phyloP scores from a whole-genome alignment of 2,329 filamentous ascomycete species.

The Paracamarosporium sp. region DNA sequence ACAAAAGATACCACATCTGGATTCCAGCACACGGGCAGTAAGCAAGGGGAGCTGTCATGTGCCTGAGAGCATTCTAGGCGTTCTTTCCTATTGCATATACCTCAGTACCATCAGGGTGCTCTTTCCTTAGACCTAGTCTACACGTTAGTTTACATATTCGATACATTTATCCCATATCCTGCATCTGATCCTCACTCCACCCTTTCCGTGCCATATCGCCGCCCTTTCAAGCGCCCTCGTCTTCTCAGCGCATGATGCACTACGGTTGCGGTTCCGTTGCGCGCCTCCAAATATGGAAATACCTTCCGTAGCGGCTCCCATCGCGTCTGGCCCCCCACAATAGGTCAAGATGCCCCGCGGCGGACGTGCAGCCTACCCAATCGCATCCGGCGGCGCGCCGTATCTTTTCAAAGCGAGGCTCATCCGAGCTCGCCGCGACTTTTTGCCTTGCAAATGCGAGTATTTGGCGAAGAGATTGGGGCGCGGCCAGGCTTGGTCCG shows the following conservation, averaged over 20 bases:
- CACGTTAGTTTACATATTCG: background rate
- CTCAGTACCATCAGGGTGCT: slow-evolving; percentile 7
- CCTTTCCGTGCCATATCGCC: background rate
- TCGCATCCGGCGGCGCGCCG: background rate
- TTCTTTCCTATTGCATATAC: slow-evolving; percentile 5
- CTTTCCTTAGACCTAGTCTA: slow-evolving; percentile 2
- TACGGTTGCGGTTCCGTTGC: slow-evolving; percentile 9
- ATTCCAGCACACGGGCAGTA: background rate
- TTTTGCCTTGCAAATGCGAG: slow-evolving; percentile 35
- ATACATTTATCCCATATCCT: background rate
- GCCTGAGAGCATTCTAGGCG: slow-evolving; percentile 1
- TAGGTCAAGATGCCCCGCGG: slow-evolving; percentile 11
- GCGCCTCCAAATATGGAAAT: slow-evolving; percentile 14
- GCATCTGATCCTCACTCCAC: background rate
- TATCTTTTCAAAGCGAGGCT: background rate
- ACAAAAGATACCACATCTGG: background rate
- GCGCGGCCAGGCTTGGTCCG: slow-evolving; percentile 30
- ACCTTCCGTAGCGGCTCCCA: slow-evolving; percentile 12
- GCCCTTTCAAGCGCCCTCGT: background rate
- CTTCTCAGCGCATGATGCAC: background rate
- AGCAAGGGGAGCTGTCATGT: background rate
- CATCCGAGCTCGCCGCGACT: slow-evolving; percentile 29
- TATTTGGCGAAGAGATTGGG: slow-evolving; percentile 22
- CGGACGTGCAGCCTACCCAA: slow-evolving; percentile 1
- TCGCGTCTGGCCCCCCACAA: slow-evolving; percentile 3